phyloP scores from a whole-genome alignment of 2,329 filamentous ascomycete species.

The Karstenula rhodostoma region DNA sequence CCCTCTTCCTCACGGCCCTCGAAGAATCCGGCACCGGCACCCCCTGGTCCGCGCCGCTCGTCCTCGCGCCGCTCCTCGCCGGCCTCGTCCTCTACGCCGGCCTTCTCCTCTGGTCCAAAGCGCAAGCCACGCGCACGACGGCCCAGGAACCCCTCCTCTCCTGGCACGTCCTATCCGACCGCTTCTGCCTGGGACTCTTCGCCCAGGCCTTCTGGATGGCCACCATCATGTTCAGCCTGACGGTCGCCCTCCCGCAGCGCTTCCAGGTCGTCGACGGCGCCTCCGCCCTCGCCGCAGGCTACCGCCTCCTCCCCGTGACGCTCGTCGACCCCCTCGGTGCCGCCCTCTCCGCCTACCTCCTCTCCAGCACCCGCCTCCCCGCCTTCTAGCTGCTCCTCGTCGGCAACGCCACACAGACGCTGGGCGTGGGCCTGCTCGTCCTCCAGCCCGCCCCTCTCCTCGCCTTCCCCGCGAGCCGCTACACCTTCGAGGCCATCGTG shows the following conservation, averaged over 20 bases:
- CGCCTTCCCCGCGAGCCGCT: background rate
- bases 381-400: constrained; percentile 5
- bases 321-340: constrained; percentile 7
- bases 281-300: constrained; percentile 6
- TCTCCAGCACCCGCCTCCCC: background rate
- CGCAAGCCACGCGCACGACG: background rate
- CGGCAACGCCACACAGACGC: background rate
- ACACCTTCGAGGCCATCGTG: constrained; percentile 7
- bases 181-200: constrained; percentile 17
- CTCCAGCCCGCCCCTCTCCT: background rate
- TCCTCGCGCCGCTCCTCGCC: constrained; percentile 9
- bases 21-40: constrained; percentile 8
- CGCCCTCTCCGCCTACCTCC: constrained; percentile 1
- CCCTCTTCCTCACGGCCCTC: constrained; percentile 13
- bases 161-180: constrained; percentile 12
- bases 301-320: constrained; percentile 8
- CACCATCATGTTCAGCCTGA: constrained; percentile 9
- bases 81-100: constrained; percentile 3
- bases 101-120: constrained; percentile 2
- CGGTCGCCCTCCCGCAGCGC: constrained; percentile 9
- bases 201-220: constrained; percentile 12
- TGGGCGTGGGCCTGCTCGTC: constrained; percentile 7
- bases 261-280: constrained; percentile 10
- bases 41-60: constrained; percentile 7
- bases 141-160: constrained; percentile 13